phyloP scores from a whole-genome alignment of 179 eudicot species.

The Nepenthes alata region DNA sequence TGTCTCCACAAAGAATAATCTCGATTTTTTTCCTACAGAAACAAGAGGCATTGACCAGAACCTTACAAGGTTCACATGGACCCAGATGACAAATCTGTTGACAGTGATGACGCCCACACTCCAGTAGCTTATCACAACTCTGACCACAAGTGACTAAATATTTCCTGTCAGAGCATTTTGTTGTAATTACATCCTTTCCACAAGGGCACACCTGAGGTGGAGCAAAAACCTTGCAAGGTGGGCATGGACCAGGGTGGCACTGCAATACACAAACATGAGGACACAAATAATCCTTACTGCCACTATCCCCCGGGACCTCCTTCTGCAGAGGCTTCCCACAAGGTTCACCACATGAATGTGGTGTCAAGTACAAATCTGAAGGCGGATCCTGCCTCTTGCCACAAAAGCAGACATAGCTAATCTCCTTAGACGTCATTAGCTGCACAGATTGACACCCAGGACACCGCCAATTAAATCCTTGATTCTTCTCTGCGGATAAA shows the following conservation, averaged over 20 bases:
- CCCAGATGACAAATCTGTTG: conserved; percentile 65
- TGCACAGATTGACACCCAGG: conserved; percentile 94
- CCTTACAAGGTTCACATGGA: conserved; percentile 62
- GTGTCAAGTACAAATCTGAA: conserved; percentile 81
- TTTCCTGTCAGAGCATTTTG: conserved; percentile 70
- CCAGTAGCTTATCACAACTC: conserved; percentile 59
- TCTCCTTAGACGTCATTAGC: conserved; percentile 58
- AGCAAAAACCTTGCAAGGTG: conserved; percentile 96
- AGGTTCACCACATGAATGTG: conserved; percentile 90
- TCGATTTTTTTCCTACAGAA: conserved; percentile 79
- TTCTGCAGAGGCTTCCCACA: conserved; percentile 86
- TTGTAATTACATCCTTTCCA: conserved; percentile 67
- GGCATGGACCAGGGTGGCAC: conserved; percentile 97
- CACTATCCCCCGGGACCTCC: conserved; percentile 31
- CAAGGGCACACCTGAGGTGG: conserved; percentile 79
- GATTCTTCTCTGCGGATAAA: conserved; percentile 64
- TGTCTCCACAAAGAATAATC: conserved; percentile 76
- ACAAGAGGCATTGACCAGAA: conserved; percentile 57
- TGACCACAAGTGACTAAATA: conserved; percentile 79
- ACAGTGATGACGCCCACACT: conserved; percentile 70
- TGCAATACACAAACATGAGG: conserved; percentile 91
- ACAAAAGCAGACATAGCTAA: conserved; percentile 78
- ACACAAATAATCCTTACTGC: conserved; percentile 50
- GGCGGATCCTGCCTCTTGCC: conserved; percentile 90
- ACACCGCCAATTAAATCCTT: conserved; percentile 91